phyloP scores from a whole-genome alignment of 768 basidiomycete species.

The Candolleomyces aberdarensis region DNA sequence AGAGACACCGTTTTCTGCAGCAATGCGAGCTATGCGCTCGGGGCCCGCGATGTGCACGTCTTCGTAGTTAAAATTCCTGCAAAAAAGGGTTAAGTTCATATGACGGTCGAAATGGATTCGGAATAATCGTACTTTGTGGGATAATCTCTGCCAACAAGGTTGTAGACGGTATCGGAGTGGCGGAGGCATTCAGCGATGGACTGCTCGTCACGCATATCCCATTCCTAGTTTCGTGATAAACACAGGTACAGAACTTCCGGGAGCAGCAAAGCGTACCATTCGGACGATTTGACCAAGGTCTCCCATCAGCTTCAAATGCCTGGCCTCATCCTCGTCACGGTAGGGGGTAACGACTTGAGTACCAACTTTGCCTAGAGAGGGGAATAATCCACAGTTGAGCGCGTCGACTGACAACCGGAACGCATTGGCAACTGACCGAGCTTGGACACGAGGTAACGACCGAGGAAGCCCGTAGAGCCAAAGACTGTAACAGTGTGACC shows the following conservation, averaged over 20 bases:
- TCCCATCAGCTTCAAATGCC: slow-evolving; percentile 89
- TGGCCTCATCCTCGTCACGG: slow-evolving; percentile 90
- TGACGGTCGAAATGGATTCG: slow-evolving; percentile 4
- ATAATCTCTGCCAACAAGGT: slow-evolving; percentile 90
- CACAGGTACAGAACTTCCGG: slow-evolving; percentile 1
- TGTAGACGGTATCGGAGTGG: slow-evolving; percentile 96
- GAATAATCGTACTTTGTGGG: slow-evolving; percentile 75
- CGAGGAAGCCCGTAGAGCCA: slow-evolving; percentile 94
- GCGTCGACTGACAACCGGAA: slow-evolving; percentile 2
- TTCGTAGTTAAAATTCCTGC: slow-evolving; percentile 82
- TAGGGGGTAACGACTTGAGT: slow-evolving; percentile 95
- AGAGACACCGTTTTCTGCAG: slow-evolving; percentile 71
- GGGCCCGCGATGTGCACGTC: slow-evolving; percentile 84
- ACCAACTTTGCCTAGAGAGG: slow-evolving; percentile 73
- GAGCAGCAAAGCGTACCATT: slow-evolving; percentile 54
- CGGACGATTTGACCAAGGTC: slow-evolving; percentile 96
- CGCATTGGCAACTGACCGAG: slow-evolving; percentile 56
- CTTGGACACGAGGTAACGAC: slow-evolving; percentile 91
- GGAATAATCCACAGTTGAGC: slow-evolving; percentile 3
- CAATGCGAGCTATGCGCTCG: slow-evolving; percentile 80
- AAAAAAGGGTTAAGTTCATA: slow-evolving; percentile 10
- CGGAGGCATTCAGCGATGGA: slow-evolving; percentile 92
- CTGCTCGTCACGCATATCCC: slow-evolving; percentile 87
- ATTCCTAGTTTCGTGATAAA: slow-evolving; percentile 60
- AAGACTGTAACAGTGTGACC: slow-evolving; percentile 96